phyloP scores from a whole-genome alignment of 73 alveolate genomes.

The Paramecium sonneborni region DNA sequence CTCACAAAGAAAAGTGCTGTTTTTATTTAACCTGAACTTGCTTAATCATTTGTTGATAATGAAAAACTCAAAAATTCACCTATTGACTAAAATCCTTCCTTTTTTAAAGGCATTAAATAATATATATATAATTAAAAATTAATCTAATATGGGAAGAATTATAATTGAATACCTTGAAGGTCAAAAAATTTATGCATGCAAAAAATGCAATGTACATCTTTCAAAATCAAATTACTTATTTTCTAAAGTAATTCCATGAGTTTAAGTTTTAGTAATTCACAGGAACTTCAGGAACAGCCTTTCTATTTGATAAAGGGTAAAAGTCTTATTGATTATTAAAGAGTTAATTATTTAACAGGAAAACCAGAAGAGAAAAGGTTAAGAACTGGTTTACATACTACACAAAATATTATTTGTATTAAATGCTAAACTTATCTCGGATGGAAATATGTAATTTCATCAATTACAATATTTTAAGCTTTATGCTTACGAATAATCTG shows the following conservation, averaged over 20 bases:
- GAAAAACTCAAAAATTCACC: background rate
- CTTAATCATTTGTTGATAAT: background rate
- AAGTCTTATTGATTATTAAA: background rate
- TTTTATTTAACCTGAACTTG: background rate
- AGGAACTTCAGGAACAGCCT: slow-evolving; percentile 11
- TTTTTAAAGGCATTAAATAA: background rate
- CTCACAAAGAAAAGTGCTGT: slow-evolving; percentile 33
- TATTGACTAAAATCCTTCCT: background rate
- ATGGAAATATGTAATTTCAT: slow-evolving; percentile 39
- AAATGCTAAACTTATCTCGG: slow-evolving; percentile 13
- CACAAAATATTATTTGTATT: background rate
- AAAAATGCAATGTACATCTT: background rate
- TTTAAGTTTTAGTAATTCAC: background rate
- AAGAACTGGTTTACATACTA: slow-evolving; percentile 19
- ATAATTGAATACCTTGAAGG: slow-evolving; percentile 40
- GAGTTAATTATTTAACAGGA: background rate
- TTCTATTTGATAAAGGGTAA: slow-evolving; percentile 30
- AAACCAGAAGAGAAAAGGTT: background rate
- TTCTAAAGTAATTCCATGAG: background rate
- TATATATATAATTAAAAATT: background rate
- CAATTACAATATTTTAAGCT: background rate
- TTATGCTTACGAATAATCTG: background rate
- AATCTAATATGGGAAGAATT: background rate
- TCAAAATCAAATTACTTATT: background rate
- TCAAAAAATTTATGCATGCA: background rate